Conservation (phyloP, 2,329 filamentous ascomycete genomes). For the Teratosphaeriaceae sp. region DNA sequence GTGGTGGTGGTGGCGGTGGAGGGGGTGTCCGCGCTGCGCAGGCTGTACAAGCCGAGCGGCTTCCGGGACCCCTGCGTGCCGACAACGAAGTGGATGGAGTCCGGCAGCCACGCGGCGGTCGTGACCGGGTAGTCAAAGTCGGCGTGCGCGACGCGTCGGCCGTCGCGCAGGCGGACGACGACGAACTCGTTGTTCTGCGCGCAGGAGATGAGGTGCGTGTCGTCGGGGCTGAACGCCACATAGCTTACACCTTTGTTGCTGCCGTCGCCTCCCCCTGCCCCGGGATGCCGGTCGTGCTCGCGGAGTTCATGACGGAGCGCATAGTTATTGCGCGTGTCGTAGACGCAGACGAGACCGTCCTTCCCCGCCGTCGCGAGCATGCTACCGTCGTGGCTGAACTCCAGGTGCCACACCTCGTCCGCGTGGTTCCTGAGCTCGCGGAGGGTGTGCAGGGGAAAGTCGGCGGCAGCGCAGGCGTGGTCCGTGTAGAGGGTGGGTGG, state of each 20-base stretch:
- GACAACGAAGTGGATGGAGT: constrained; percentile 71
- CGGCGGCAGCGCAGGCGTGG: constrained; percentile 70
- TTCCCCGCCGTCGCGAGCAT: constrained; percentile 76
- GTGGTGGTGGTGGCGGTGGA: constrained; percentile 7
- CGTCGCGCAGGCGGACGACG: constrained; percentile 33
- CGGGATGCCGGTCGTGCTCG: constrained; percentile 21
- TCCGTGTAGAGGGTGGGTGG: constrained; percentile 84
- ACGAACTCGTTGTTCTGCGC: constrained; percentile 36
- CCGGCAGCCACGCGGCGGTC: constrained; percentile 79
- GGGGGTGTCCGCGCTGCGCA: constrained; percentile 6
- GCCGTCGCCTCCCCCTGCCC: constrained; percentile 1
- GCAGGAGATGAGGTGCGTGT: constrained; percentile 78
- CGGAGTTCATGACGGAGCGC: constrained; percentile 47
- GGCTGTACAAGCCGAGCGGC: constrained; percentile 54
- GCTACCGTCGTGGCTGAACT: constrained; percentile 82
- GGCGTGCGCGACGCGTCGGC: constrained; percentile 56
- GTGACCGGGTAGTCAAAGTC: constrained; percentile 79
- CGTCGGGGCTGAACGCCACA: constrained; percentile 87
- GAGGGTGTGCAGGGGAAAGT: constrained; percentile 69
- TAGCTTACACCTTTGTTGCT: constrained; percentile 59
- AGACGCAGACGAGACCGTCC: constrained; percentile 70
- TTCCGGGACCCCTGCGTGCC: constrained; percentile 64
- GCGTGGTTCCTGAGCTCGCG: constrained; percentile 65
- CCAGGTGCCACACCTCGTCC: constrained; percentile 86
- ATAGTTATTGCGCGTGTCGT: constrained; percentile 69